Base-by-base conservation (phyloP, 169 alveolate species). In the Plasmodium blacklocki region DNA sequence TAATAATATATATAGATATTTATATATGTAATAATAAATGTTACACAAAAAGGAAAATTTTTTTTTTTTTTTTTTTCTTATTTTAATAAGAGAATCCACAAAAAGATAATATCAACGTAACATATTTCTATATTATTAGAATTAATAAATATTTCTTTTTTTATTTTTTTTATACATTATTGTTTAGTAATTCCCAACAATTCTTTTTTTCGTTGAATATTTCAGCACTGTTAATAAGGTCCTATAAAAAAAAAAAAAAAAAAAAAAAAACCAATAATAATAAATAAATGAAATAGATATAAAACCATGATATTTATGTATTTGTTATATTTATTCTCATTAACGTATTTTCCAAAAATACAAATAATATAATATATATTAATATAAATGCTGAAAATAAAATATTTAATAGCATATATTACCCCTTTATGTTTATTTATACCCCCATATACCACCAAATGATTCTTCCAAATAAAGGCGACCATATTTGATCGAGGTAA, bases 401-500 rank as follows among this genome's bases (percentile, higher is more conserved):
- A 26, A 11, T 39, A 39, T 39, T 39, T 39, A 39, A 39, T 39
- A 39, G 9, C 5, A 39, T 39, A 39, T 39, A 39, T 56, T 83
- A 83, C 91, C 85, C 91, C 85, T 15, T 62, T 70, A 73, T 68
- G 49, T 50, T 83, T 58, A 29, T 63, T 83, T 63, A 83, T 66
- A 2, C 91, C 91, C 0, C 91, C 91, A 63, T 83, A 83, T n/a
- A 43, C 91, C 5, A 70, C 91, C 67, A 83, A 39, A n/a, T 83
- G 83, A 32, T 83, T 71, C 18, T 83, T 59, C 91, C 91, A 83
- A 47, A 54, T 23, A 59, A 83, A 83, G 32, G 59, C 86, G 54
- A 83, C 91, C 23, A 83, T 59, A 63, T 71, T 70, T 1, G 78
- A 83, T 54, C 91, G 74, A 2, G 91, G 54, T 29, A 68, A 45